Percentiles rank a stretch among this genome's conserved stretches.
Conservation (phyloP, 2,329 filamentous ascomycete species). For the Colletotrichum caudatum region DNA sequence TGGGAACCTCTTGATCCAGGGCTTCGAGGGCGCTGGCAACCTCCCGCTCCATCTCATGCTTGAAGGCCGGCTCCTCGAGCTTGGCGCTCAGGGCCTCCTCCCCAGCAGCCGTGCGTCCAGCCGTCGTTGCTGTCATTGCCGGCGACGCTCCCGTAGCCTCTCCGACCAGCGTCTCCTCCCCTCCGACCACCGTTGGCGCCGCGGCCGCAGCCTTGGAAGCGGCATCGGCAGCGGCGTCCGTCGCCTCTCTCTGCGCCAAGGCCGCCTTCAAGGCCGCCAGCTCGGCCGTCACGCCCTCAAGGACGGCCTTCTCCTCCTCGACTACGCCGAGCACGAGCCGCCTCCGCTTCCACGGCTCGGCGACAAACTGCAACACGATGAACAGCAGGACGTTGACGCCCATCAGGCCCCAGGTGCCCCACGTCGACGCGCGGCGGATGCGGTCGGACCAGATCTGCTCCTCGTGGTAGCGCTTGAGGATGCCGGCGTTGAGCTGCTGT, state of each 20-base stretch:
- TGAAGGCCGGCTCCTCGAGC: constrained; percentile 31
- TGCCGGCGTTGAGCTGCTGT: constrained; percentile 81
- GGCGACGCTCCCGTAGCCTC: constrained; percentile 10
- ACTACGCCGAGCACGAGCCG: constrained; percentile 86
- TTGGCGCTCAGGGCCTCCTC: constrained; percentile 16
- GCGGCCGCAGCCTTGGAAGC: constrained; percentile 46
- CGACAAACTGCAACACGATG: constrained; percentile 85
- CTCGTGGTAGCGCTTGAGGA: constrained; percentile 94
- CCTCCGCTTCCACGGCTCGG: constrained; percentile 90
- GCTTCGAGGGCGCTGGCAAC: constrained; percentile 23
- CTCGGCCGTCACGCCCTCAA: constrained; percentile 62
- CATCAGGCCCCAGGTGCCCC: constrained; percentile 99
- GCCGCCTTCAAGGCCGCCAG: constrained; percentile 52
- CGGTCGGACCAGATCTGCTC: constrained; percentile 99
- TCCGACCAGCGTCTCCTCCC: constrained; percentile 24
- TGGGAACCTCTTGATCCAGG: constrained; percentile 13
- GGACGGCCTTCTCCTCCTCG: constrained; percentile 75
- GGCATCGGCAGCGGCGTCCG: constrained; percentile 49
- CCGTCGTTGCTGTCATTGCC: neutral
- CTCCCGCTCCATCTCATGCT: constrained; percentile 36
- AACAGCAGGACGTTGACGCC: constrained; percentile 94
- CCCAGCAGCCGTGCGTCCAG: constrained; percentile 28
- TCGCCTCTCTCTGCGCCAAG: constrained; percentile 47
- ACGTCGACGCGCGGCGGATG: constrained; percentile 94
- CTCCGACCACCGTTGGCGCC: constrained; percentile 45